Evolutionary conservation across 2,329 filamentous ascomycete genomes (phyloP).

Genomic region (Colletotrichum nymphaeae): DNA sequence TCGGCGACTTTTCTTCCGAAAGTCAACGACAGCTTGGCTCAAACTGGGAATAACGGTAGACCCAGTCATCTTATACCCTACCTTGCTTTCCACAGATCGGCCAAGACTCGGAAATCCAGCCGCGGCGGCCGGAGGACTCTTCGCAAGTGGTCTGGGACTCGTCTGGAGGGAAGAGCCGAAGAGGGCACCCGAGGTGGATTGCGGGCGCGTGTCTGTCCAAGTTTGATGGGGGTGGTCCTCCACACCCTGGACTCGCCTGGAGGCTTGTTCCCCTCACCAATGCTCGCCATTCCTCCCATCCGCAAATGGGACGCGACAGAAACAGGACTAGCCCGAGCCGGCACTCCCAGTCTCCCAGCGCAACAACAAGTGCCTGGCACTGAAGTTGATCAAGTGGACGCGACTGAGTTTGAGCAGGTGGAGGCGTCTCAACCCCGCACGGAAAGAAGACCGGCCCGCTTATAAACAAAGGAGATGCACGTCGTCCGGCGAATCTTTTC

Average conservation of each 20-base stretch:
- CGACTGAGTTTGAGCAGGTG: constrained; percentile 10
- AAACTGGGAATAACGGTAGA: constrained; percentile 15
- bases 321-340: neutral
- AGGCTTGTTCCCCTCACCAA: neutral
- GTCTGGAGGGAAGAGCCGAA: neutral
- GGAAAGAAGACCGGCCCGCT: constrained; percentile 36
- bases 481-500: constrained; percentile 16
- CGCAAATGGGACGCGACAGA: constrained; percentile 6
- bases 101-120: constrained; percentile 11
- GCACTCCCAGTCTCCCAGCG: neutral
- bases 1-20: constrained; percentile 4
- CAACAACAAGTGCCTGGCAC: neutral
- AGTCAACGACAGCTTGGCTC: neutral
- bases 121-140: neutral
- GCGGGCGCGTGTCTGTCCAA: neutral
- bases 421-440: constrained; percentile 28
- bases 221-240: neutral
- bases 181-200: constrained; percentile 21
- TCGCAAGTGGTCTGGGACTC: neutral
- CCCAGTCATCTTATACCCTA: constrained; percentile 29
- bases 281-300: neutral
- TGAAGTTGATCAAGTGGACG: neutral
- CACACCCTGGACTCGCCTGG: neutral
- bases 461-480: constrained; percentile 32
- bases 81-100: constrained; percentile 8